Evolutionary conservation across 768 basidiomycete species (phyloP).

Genomic region (Suillus paluster): DNA sequence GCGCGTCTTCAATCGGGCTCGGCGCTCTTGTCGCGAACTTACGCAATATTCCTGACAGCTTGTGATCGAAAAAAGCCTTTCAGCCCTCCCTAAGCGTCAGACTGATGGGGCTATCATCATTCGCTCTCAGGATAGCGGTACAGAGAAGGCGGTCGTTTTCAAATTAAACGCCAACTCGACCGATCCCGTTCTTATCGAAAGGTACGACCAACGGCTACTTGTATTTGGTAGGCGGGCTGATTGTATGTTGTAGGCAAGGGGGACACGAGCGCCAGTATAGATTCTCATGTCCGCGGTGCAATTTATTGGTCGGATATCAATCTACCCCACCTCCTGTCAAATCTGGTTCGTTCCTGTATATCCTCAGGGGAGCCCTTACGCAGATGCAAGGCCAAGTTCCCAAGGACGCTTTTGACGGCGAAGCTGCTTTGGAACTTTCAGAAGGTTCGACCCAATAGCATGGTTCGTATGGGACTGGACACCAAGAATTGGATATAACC

Average conservation of each 20-base stretch:
- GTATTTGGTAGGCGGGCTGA: slow-evolving; percentile 16
- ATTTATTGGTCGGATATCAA: slow-evolving; percentile 68
- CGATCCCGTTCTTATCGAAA: slow-evolving; percentile 77
- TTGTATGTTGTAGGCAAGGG: slow-evolving; percentile 47
- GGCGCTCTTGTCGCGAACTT: neutral
- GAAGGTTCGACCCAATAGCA: neutral
- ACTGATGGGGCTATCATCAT: slow-evolving; percentile 84
- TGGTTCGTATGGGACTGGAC: too few species aligned
- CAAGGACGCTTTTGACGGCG: slow-evolving; percentile 76
- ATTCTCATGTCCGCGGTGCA: slow-evolving; percentile 59
- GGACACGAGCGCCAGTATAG: slow-evolving; percentile 80
- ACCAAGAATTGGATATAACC: too few species aligned
- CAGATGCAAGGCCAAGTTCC: slow-evolving; percentile 89
- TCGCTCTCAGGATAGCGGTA: slow-evolving; percentile 66
- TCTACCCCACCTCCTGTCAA: slow-evolving; percentile 75
- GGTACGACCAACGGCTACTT: slow-evolving; percentile 49
- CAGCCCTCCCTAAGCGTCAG: slow-evolving; percentile 68
- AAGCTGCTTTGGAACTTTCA: slow-evolving; percentile 19
- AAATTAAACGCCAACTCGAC: slow-evolving; percentile 79
- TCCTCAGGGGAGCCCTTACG: slow-evolving; percentile 82
- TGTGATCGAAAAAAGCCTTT: slow-evolving; percentile 78
- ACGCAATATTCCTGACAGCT: slow-evolving; percentile 50
- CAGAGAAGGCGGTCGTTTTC: slow-evolving; percentile 71
- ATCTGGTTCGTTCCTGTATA: slow-evolving; percentile 78
- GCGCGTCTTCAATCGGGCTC: slow-evolving; percentile 34